Base-by-base conservation (phyloP, 169 alveolate genomes). In the Perkinsus marinus region DNA sequence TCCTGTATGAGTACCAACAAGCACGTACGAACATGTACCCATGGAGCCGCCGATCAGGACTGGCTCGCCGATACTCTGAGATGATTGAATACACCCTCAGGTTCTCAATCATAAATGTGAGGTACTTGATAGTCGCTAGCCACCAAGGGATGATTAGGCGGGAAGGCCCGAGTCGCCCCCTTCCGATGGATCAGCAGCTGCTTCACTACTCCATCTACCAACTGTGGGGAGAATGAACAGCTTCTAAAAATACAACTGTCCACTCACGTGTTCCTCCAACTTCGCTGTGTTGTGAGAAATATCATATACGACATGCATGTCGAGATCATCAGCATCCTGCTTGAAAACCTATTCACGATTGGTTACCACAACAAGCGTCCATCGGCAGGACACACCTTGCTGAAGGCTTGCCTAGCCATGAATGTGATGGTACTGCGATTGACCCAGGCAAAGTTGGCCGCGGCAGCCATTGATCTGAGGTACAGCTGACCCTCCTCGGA, bases 361-460 rank as follows among this genome's bases (percentile, higher is more conserved):
- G 0, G 96, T 91, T 38, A 93, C 79, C 9, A 26, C 79, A 2
- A 57, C 34, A 6, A 30, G 79, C 22, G 22, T 13, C 26, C 36
- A 57, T 13, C 3, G 79, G 68, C 17, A 19, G 34, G 37, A 39
- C 47, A 30, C 36, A 26, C 91, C 89, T 68, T 47, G 92, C 92
- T 30, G 57, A 95, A 95, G 16, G 95, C 96, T 90, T 93, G 95
- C 0, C 96, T 92, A n/a, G 94, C 94, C 89, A 95, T 41, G 92
- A 94, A 94, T 2, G 96, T 92, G 92, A 95, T 93, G 68, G 95
- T 89, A 36, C 95, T 93, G 89, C 98, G 94, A 92, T 97, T 97
- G 68, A 97, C 98, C 98, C 98, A 97, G 39, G 98, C 98, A 92
- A 95, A 97, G 95, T 97, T 97, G 39, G 98, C 96, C 34, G 98